phyloP scores from a whole-genome alignment of 2,329 filamentous ascomycete species.

The Phaeosphaeriaceae sp. region DNA sequence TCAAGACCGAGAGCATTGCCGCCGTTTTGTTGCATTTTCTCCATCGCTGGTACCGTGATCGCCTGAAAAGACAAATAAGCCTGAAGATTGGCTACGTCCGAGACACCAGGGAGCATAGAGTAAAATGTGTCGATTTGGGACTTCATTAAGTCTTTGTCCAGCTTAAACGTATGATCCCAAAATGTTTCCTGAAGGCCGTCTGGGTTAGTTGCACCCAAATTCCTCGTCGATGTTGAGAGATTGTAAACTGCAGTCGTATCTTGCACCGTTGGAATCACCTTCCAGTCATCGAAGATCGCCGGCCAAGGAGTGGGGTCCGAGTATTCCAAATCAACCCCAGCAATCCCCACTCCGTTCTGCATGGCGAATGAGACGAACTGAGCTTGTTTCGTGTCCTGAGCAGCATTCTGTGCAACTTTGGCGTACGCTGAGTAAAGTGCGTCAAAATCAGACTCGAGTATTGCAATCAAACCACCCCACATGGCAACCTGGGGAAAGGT shows the following conservation, averaged over 20 bases:
- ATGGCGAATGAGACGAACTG: constrained; percentile 31
- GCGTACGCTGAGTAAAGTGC: constrained; percentile 27
- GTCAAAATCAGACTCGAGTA: constrained; percentile 23
- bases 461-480: constrained; percentile 33
- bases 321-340: constrained; percentile 31
- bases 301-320: constrained; percentile 27
- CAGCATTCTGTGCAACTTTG: constrained; percentile 20
- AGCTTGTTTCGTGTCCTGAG: constrained; percentile 21
- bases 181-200: constrained; percentile 32
- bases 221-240: constrained; percentile 27
- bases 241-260: constrained; percentile 32
- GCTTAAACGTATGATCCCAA: constrained; percentile 35
- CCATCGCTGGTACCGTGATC: constrained; percentile 31
- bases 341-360: constrained; percentile 24
- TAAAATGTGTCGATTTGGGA: constrained; percentile 30
- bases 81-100: constrained; percentile 26
- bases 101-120: constrained; percentile 27
- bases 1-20: constrained; percentile 42
- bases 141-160: constrained; percentile 26
- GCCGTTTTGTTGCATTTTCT: constrained; percentile 34
- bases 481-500: constrained; percentile 33
- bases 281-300: constrained; percentile 35
- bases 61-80: constrained; percentile 36
- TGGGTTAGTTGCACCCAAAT: constrained; percentile 21
- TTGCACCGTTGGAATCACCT: constrained; percentile 29